Evolutionary conservation across 441 rosid species (phyloP).

Genomic region (Populus hybrid): DNA sequence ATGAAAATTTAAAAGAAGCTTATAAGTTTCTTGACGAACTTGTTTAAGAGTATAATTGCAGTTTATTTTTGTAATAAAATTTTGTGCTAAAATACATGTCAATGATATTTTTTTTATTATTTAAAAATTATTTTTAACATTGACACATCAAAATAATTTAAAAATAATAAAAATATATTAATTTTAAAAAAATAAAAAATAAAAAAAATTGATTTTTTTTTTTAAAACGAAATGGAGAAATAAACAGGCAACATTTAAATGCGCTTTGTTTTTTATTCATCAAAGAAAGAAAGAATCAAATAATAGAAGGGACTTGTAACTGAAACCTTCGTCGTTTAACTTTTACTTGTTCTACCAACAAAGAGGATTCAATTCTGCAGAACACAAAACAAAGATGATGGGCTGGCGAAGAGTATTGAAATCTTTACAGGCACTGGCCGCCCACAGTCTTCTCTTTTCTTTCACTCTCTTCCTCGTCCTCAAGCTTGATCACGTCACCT

Average conservation of each 20-base stretch:
- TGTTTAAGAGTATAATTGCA: too few species aligned
- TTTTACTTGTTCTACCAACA: neutral
- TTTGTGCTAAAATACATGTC: too few species aligned
- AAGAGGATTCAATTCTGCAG: neutral
- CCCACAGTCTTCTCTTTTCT: slow-evolving; percentile 64
- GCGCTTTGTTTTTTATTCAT: slow-evolving; percentile 13
- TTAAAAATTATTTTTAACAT: too few species aligned
- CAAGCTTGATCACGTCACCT: slow-evolving; percentile 56
- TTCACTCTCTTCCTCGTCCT: slow-evolving; percentile 79
- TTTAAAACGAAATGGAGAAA: too few species aligned
- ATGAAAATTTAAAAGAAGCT: too few species aligned
- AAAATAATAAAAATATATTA: too few species aligned
- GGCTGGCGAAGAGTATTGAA: slow-evolving; percentile 82
- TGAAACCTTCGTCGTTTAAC: neutral
- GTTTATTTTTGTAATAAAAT: too few species aligned
- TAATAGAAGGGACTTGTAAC: neutral
- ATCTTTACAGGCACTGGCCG: slow-evolving; percentile 80
- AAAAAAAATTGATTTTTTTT: too few species aligned
- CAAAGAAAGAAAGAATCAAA: neutral
- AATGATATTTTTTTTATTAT: too few species aligned
- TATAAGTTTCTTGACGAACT: too few species aligned
- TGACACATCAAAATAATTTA: too few species aligned
- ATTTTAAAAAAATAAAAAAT: too few species aligned
- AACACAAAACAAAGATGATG: slow-evolving; percentile 36
- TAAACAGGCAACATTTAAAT: neutral